Conservation (phyloP, 2,329 filamentous ascomycete genomes). For the Scleromitrula shiraiana region DNA sequence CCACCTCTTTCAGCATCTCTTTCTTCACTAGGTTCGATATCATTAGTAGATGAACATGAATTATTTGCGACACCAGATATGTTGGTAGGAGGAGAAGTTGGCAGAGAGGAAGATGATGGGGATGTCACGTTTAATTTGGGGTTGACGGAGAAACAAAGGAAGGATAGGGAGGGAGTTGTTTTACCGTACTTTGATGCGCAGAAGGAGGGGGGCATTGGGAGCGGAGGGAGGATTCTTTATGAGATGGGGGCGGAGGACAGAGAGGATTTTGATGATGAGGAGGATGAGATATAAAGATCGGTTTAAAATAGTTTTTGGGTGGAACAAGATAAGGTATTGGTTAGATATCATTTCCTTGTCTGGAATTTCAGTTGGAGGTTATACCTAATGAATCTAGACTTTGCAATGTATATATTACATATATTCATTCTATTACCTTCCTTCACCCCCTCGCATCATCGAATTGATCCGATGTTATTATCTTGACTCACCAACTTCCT, state of each 20-base stretch:
- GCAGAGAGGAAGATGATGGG: conserved; percentile 39
- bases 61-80: conserved; percentile 44
- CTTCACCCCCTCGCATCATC: no score
- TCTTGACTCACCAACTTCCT: no score
- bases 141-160: conserved; percentile 82
- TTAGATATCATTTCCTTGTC: no score
- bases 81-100: conserved; percentile 16
- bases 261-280: conserved; percentile 93
- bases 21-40: conserved; percentile 11
- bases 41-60: conserved; percentile 71
- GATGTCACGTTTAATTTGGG: conserved; percentile 79
- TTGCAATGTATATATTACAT: no score
- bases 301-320: no score
- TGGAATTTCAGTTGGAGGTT: no score
- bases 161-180: conserved; percentile 80
- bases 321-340: not conserved
- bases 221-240: conserved; percentile 89
- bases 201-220: conserved; percentile 66
- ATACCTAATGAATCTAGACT: no score
- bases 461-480: no score
- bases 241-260: conserved; percentile 96
- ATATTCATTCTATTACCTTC: no score
- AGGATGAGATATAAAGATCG: conserved; percentile 41
- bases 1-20: conserved; percentile 9
- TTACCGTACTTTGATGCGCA: conserved; percentile 97